phyloP scores from a whole-genome alignment of 2,329 filamentous ascomycete genomes.

The Botrytis paeoniae region DNA sequence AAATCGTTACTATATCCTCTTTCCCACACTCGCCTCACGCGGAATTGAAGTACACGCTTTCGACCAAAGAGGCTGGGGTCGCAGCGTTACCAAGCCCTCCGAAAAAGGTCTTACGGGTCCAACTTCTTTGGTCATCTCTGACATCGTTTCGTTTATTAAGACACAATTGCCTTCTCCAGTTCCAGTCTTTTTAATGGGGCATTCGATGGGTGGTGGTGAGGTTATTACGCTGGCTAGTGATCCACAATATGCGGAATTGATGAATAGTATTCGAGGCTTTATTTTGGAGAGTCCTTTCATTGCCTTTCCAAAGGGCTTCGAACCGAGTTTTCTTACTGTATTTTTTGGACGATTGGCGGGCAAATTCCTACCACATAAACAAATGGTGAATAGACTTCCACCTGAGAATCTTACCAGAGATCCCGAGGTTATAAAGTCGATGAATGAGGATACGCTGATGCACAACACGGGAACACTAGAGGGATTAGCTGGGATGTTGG shows the following conservation, averaged over 20 bases:
- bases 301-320: constrained; percentile 62
- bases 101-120: constrained; percentile 72
- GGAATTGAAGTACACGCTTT: constrained; percentile 76
- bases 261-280: constrained; percentile 65
- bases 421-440: constrained; percentile 56
- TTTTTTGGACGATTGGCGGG: constrained; percentile 64
- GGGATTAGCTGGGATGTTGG: constrained; percentile 72
- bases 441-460: constrained; percentile 65
- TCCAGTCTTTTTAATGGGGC: constrained; percentile 82
- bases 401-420: constrained; percentile 65
- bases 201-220: constrained; percentile 87
- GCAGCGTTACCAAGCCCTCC: constrained; percentile 57
- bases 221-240: constrained; percentile 59
- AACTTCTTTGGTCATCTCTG: constrained; percentile 68
- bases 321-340: constrained; percentile 63
- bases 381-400: constrained; percentile 61
- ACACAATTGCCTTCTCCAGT: constrained; percentile 50
- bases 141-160: constrained; percentile 74
- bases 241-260: constrained; percentile 51
- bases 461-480: constrained; percentile 87
- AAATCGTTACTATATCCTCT: constrained; percentile 73
- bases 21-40: constrained; percentile 63
- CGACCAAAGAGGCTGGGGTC: constrained; percentile 89
- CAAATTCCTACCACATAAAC: constrained; percentile 62
- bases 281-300: constrained; percentile 78